A percentile compares a stretch with the other conserved stretches of the same genome.
Conservation (phyloP, 2,329 filamentous ascomycete genomes). For the Calonectria honghensis region DNA sequence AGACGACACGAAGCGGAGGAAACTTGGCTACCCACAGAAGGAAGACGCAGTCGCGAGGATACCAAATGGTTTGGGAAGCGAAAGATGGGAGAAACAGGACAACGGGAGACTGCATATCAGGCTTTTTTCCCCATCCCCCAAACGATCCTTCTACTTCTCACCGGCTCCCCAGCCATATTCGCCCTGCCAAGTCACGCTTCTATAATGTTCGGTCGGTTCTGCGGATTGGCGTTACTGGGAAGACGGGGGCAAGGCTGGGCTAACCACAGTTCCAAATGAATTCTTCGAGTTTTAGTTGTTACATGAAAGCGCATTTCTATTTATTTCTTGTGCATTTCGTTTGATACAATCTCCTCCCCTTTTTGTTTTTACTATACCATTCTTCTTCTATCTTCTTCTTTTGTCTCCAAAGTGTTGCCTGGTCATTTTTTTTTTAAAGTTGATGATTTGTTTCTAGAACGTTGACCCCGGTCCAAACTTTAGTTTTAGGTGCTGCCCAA, state of each 20-base stretch:
- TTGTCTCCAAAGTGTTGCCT: neutral
- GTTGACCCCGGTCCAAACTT: neutral
- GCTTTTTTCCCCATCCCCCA: conserved; percentile 9
- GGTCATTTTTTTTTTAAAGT: neutral
- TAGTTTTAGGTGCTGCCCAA: neutral
- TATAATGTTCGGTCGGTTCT: conserved; percentile 47
- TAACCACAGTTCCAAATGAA: conserved; percentile 46
- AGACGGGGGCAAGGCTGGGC: conserved; percentile 45
- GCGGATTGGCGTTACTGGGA: conserved; percentile 53
- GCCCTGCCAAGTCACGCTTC: conserved; percentile 32
- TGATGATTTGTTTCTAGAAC: conserved; percentile 2
- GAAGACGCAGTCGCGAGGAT: conserved; percentile 32
- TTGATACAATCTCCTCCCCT: neutral
- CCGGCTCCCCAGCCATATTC: conserved; percentile 23
- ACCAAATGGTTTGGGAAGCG: conserved; percentile 33
- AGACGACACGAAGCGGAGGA: conserved; percentile 31
- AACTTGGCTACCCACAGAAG: conserved; percentile 14
- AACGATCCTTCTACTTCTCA: conserved; percentile 23
- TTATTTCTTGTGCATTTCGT: conserved; percentile 22
- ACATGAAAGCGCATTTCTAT: conserved; percentile 48
- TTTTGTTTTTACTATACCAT: neutral
- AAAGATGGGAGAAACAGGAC: conserved; percentile 27
- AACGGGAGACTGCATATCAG: conserved; percentile 21
- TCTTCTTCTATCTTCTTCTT: neutral
- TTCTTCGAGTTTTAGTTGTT: conserved; percentile 49